Base-by-base conservation (phyloP, 2,329 filamentous ascomycete genomes). In the Colletotrichum sp. region DNA sequence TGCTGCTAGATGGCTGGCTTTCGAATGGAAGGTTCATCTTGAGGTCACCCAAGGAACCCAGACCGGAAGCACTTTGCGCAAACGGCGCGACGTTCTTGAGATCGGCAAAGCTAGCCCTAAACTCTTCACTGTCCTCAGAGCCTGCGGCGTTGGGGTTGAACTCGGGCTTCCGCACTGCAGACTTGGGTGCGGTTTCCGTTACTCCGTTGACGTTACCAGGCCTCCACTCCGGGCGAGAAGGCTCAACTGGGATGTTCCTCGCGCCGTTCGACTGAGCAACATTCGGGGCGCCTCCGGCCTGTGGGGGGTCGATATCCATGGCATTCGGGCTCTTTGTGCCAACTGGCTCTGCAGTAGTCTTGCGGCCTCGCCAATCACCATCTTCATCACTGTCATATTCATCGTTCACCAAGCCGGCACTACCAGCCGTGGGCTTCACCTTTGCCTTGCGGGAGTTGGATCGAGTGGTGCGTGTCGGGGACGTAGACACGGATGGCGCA, bases 261-360 rank as follows among this genome's bases (percentile, higher is more conserved):
- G 86, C 85, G 9, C 79, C 80, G 67, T 81, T 81, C 6, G 78
- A 70, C 24, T 81, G 79, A 24, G 64, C 61, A 63, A 34, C 63
- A 21, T 38, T 47, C 16, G 78, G 54, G 12, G 75, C 71, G 16
- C 78, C 76, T 12, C 64, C 63, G 4, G 75, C 27, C 43, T 78
- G 81, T 65, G 90, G 89, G 6, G 88, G 86, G 77, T 93, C 91
- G 65, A 93, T 92, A 76, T 93, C 91, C 91, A 93, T 93, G 16
- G 90, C 90, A 71, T 88, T 89, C 4, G 90, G 88, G 75, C 88
- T 90, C 43, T 85, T 85, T 13, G 81, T 80, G 24, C 76, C 75
- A 8, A 75, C 70, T 5, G 80, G 77, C 31, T 79, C 79, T 15
- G 77, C 72, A 43, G 82, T 79, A 8, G 79, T 75, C 62, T 83